Percentiles rank a stretch among this genome's conserved stretches.
Conservation (phyloP, 345 rosid genomes). For the Eucalyptus lansdowneana region DNA sequence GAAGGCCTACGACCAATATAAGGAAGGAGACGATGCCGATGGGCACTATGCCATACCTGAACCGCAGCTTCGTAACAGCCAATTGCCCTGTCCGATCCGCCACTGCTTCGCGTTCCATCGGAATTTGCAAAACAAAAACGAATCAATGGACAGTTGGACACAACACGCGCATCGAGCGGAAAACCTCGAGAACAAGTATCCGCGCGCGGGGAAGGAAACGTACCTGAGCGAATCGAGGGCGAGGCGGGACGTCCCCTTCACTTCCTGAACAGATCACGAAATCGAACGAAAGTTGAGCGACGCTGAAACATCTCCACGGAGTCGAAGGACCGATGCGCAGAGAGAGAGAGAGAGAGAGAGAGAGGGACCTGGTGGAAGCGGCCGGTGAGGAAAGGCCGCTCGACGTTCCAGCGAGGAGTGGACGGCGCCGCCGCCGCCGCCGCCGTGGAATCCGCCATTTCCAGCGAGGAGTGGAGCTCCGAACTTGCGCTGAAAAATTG, state of each 20-base stretch:
- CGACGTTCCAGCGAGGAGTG: conserved; percentile 91
- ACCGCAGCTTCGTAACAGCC: conserved; percentile 70
- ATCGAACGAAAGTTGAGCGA: not conserved
- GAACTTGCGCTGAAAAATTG: not conserved
- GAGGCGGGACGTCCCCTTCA: conserved; percentile 41
- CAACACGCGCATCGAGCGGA: not conserved
- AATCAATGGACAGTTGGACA: not conserved
- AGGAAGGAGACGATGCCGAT: not conserved
- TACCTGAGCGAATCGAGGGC: conserved; percentile 43
- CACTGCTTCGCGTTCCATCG: conserved; percentile 11
- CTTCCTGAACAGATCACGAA: conserved; percentile 33
- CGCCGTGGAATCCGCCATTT: not conserved
- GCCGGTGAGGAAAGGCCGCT: conserved; percentile 87
- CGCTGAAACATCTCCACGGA: not conserved
- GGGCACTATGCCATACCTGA: conserved; percentile 27
- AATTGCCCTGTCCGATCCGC: conserved; percentile 47
- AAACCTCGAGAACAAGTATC: not conserved
- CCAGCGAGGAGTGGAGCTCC: not conserved
- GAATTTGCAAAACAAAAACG: not conserved
- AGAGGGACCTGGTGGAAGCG: conserved; percentile 55
- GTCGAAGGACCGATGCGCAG: not conserved
- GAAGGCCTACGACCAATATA: not conserved
- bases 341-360: not conserved
- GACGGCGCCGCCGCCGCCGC: conserved; percentile 33
- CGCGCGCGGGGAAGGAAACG: not conserved